Percentiles rank a stretch among this genome's conserved stretches.
phyloP scores from a whole-genome alignment of 208 protist species.

The Novymonas esmeraldas region DNA sequence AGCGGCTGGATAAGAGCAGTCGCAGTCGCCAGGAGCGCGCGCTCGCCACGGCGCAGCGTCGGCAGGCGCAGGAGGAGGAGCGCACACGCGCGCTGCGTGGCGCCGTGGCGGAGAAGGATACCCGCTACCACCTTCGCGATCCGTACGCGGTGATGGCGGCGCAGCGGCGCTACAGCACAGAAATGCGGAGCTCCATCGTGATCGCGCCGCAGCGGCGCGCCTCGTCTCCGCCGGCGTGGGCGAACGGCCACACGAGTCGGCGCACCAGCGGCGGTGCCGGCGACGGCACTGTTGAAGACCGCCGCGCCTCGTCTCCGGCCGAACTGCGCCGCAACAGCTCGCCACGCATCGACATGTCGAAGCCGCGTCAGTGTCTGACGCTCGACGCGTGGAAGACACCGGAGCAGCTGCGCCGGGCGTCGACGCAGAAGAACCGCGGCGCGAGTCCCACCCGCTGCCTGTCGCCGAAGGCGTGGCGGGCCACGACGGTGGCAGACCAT shows the following conservation, averaged over 20 bases:
- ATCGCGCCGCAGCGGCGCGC: slow-evolving; percentile 13
- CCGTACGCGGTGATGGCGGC: slow-evolving; percentile 49
- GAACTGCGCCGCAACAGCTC: not conserved
- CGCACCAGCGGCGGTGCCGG: not conserved
- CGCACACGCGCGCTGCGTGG: slow-evolving; percentile 17
- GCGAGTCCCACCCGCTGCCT: slow-evolving; percentile 1
- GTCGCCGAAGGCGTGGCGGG: slow-evolving; percentile 20
- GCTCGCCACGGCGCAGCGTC: slow-evolving; percentile 27
- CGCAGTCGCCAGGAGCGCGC: slow-evolving; percentile 23
- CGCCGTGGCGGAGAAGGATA: slow-evolving; percentile 28
- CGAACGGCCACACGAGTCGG: not conserved
- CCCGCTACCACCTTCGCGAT: slow-evolving; percentile 26
- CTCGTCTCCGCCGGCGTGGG: not conserved
- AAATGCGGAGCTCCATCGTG: not conserved
- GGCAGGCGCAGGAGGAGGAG: slow-evolving; percentile 37
- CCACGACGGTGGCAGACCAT: slow-evolving; percentile 13
- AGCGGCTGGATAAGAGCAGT: slow-evolving; percentile 14
- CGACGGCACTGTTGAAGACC: not conserved
- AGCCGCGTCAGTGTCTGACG: slow-evolving; percentile 20
- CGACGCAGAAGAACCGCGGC: slow-evolving; percentile 1
- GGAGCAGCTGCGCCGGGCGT: slow-evolving; percentile 6
- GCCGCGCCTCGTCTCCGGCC: slow-evolving; percentile 5
- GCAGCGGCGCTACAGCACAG: slow-evolving; percentile 37
- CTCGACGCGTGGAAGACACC: slow-evolving; percentile 25
- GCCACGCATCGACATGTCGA: slow-evolving; percentile 23